Evolutionary conservation across 441 rosid species (phyloP), one percentile per base, ranked within the genome.

Genomic region (Theobroma grandiflorum): DNA sequence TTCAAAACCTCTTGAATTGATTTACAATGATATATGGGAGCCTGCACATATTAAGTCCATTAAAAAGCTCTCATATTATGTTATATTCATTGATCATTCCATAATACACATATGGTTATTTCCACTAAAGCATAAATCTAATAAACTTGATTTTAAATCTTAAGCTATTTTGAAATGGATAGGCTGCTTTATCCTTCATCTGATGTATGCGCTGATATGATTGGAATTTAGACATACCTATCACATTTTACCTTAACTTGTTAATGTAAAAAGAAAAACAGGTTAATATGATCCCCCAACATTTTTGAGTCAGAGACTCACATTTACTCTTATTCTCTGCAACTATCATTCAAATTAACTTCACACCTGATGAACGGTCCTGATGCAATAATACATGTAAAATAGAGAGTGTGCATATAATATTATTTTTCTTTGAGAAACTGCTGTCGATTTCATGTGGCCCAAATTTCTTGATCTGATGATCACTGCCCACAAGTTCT

Each of bases 31-130:
- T 55, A 47, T 74, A 1, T n/a, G 50, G 61, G 66, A 37, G 64
- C 4, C 47, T 0, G 33, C 33, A 15, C 52, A 43, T 14, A 18
- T 15, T 22, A 5, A 14, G 1, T 52, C 11, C 9, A 12, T 22
- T 49, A 15, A 72, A 31, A 12, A 40, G 31, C 49, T 22, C 26
- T 3, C 18, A 33, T 74, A 55, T 1, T 74, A 57, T 16, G 45
- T 74, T 0, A 38, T 38, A 2, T 74, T 74, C 37, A 22, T 57
- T 52, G 66, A 74, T 37, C 77, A 74, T 26, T 74, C 14, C 50
- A 74, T 50, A 5, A 26, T n/a, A 57, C 55, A 55, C 38, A 58
- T 40, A 4, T 74, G 66, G 77, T 1, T 74, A 4, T 74, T 10
- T 20, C 26, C 66, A 10, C 3, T 74, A 3, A 35, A 33, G 11